These are phyloP conservation scores for Coemansia asiatica DNA, from an alignment of 192 early-diverging fungal genomes.

Conservation along the genomic window DNA sequence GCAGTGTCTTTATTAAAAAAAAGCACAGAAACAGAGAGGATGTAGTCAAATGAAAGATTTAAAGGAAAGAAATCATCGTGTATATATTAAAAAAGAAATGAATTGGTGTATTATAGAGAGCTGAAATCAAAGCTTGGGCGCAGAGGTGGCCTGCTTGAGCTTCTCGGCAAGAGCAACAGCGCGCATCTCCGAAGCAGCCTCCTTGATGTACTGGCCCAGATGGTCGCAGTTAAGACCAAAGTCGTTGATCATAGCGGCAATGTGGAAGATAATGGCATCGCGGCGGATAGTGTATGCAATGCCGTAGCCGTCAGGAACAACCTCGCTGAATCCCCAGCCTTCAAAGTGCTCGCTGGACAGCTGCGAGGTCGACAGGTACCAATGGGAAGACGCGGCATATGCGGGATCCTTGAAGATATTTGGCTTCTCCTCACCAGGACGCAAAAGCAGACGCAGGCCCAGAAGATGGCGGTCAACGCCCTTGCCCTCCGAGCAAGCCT, in stretches of 20 bases:
- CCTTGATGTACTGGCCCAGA: constrained; percentile 79
- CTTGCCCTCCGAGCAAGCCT: constrained; percentile 71
- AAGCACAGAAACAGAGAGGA: too few species aligned
- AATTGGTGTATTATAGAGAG: background rate
- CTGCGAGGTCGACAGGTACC: constrained; percentile 92
- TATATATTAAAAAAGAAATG: background rate
- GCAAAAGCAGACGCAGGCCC: constrained; percentile 74
- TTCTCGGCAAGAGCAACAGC: constrained; percentile 58
- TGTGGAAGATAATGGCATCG: constrained; percentile 82
- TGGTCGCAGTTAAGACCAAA: constrained; percentile 59
- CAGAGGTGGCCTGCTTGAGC: constrained; percentile 27
- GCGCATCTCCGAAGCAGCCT: constrained; percentile 86
- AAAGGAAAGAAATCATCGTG: background rate
- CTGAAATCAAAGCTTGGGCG: constrained; percentile 42
- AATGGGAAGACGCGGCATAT: constrained; percentile 76
- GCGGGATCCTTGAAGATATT: constrained; percentile 81
- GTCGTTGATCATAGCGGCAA: constrained; percentile 68
- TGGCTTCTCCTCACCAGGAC: constrained; percentile 77
- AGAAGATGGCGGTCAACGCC: constrained; percentile 92
- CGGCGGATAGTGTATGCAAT: constrained; percentile 94
- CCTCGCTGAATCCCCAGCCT: constrained; percentile 88
- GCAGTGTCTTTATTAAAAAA: too few species aligned
- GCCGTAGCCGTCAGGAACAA: constrained; percentile 89
- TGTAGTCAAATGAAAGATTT: too few species aligned
- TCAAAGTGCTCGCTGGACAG: constrained; percentile 89